Base-by-base conservation (phyloP, 1,284 basidiomycete species). In the Puccinia horiana region DNA sequence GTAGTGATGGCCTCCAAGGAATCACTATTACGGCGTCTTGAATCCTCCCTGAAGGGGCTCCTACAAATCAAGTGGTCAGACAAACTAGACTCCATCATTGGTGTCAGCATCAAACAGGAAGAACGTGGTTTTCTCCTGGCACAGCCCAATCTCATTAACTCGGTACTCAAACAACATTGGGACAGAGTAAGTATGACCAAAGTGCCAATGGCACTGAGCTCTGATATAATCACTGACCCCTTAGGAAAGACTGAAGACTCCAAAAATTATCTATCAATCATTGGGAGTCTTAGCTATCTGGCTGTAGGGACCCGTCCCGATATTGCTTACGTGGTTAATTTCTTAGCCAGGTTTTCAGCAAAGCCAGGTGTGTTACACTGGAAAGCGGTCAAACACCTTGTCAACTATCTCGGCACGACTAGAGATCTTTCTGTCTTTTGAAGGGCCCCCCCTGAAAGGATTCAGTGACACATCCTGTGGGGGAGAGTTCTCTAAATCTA, bases 261-360 rank as follows among this genome's bases (percentile, higher is more conserved):
- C 44, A 23, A 23, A 4, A 63, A 70, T 8, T 70, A 70, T 40
- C n/a, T 70, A 5, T 40, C 23, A 44, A 5, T 47, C 16, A 78
- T 78, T 23, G 76, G 76, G 11, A 23, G 20, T 40, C 37, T 78
- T 6, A 65, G 42, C 2, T n/a, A n/a, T n/a, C n/a, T n/a, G n/a
- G n/a, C n/a, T n/a, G n/a, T n/a, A n/a, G n/a, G n/a, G n/a, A n/a
- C 72, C 26, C 16, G 72, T 23, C 72, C 72, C 6, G 72, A 74
- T 35, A 74, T 74, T 11, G 23, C 35, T 26, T 74, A n/a, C 54
- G 40, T 47, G 14, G 72, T 74, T 8, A 74, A 74, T 54, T 52
- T 14, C 18, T 74, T 74, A 29, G 42, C 49, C 9, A n/a, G 12
- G 2, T 74, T 74, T 32, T 14, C 12, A 9, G 49, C 20, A 23